phyloP scores from a whole-genome alignment of 2,329 filamentous ascomycete species.

The Claviceps lovelessii region DNA sequence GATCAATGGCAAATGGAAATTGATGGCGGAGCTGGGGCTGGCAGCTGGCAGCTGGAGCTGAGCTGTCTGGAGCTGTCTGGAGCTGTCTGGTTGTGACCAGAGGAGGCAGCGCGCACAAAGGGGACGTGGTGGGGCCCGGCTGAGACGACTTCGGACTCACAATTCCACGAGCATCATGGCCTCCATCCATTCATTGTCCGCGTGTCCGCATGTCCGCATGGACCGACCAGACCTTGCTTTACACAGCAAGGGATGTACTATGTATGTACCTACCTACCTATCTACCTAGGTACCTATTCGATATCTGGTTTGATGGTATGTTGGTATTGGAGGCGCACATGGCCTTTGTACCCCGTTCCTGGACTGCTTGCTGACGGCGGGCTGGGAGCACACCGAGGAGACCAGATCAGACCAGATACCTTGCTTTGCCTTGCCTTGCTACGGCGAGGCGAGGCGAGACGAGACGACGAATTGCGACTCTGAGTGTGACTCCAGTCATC shows the following conservation, averaged over 20 bases:
- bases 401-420: not conserved
- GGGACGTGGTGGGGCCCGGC: not conserved
- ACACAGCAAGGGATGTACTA: no score
- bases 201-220: not conserved
- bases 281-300: no score
- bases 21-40: not conserved
- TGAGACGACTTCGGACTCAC: not conserved
- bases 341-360: not conserved
- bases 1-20: not conserved
- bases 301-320: no score
- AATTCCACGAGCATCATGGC: not conserved
- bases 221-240: no score
- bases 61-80: not conserved
- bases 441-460: no score
- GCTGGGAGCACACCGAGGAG: not conserved
- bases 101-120: conserved; percentile 2
- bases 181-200: not conserved
- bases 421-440: not conserved
- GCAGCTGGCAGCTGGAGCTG: not conserved
- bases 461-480: not conserved
- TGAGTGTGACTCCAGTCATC: not conserved
- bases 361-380: not conserved
- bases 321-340: not conserved
- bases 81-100: conserved; percentile 4
- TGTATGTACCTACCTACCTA: no score